These are phyloP conservation scores for Flaveria robusta DNA, from an alignment of 129 eudicot genomes.

Conservation along the genomic window DNA sequence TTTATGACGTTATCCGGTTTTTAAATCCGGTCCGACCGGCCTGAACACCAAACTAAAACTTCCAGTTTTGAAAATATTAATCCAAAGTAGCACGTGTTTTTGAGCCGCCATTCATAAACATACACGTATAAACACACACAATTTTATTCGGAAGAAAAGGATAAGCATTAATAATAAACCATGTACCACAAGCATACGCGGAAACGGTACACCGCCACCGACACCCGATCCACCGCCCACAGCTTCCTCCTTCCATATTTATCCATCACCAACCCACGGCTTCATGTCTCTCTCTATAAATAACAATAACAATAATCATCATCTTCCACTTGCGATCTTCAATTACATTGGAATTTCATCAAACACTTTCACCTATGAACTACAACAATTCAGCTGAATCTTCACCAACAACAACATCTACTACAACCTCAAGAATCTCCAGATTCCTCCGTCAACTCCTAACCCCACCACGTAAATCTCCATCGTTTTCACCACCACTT, in stretches of 20 bases:
- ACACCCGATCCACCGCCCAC: constrained; percentile 1
- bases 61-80: no score
- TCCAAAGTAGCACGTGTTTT: no score
- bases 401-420: background rate
- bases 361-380: background rate
- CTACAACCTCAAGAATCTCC: background rate
- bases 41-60: no score
- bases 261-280: no score
- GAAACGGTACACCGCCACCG: background rate
- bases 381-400: background rate
- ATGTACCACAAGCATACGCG: background rate
- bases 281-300: no score
- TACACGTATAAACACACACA: no score
- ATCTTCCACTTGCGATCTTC: background rate
- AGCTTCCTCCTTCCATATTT: background rate
- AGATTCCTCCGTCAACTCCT: constrained; percentile 18
- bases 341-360: no score
- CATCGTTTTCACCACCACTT: background rate
- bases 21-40: no score
- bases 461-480: constrained; percentile 18
- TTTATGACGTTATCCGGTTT: no score
- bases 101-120: no score
- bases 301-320: background rate
- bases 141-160: background rate
- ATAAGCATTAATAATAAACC: background rate